Conservation (phyloP, 768 basidiomycete genomes). For the Phanerochaete carnosa region DNA sequence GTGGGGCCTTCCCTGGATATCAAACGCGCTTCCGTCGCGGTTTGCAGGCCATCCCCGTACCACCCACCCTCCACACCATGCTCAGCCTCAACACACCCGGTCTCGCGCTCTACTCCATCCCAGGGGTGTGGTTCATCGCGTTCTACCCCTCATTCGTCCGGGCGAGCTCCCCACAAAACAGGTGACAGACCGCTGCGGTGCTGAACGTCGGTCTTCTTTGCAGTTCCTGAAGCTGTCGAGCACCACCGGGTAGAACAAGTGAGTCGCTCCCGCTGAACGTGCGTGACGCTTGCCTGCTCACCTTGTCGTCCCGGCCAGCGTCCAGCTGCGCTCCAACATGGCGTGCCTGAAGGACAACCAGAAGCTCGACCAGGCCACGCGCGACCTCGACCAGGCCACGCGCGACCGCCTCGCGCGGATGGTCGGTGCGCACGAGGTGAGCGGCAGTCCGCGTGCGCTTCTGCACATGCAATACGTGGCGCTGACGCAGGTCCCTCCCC, state of each 20-base stretch:
- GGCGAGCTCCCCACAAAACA: background rate
- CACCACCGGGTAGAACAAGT: background rate
- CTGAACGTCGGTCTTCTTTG: background rate
- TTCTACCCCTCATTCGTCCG: background rate
- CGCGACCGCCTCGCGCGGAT: background rate
- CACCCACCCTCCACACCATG: background rate
- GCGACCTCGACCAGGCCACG: no score
- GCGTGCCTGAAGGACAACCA: background rate
- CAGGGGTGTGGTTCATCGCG: background rate
- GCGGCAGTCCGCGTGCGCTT: background rate
- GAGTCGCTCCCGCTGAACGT: background rate
- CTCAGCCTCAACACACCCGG: background rate
- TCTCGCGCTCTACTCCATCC: constrained; percentile 4
- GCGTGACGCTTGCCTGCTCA: no score
- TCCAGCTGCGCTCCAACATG: background rate
- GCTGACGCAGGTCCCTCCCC: background rate
- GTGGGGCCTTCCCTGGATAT: background rate
- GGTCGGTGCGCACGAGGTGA: constrained; percentile 1
- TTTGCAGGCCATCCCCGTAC: background rate
- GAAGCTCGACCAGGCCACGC: background rate
- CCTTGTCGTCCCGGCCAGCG: background rate
- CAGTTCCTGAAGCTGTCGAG: background rate
- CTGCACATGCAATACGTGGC: no score
- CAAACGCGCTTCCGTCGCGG: background rate
- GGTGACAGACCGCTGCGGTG: background rate